phyloP scores from a whole-genome alignment of 164 flowering plant species.

The Stephania yunnanensis region DNA sequence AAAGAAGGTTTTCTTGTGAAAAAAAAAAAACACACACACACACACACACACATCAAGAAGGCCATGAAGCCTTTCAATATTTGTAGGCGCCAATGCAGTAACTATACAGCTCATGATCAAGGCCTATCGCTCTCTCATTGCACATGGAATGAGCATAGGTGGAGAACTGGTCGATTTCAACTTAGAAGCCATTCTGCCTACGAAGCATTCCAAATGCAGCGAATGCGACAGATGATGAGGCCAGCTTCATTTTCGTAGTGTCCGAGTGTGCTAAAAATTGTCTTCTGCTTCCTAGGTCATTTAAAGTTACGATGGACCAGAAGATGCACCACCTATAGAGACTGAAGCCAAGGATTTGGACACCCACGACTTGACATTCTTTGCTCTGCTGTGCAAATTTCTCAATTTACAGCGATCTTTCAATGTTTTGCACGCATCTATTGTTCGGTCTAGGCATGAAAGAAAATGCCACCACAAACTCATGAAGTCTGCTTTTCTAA shows the following conservation, averaged over 20 bases:
- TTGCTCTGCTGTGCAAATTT: slow-evolving; percentile 78
- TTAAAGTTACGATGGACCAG: neutral
- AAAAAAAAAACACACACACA: too few species aligned
- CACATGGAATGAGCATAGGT: too few species aligned
- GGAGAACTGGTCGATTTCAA: too few species aligned
- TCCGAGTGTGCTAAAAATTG: too few species aligned
- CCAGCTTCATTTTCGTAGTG: too few species aligned
- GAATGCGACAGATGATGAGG: neutral
- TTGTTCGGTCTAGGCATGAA: slow-evolving; percentile 37
- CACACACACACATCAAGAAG: too few species aligned
- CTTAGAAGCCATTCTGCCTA: neutral
- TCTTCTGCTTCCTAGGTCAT: too few species aligned
- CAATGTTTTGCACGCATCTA: slow-evolving; percentile 38
- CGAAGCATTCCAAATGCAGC: neutral
- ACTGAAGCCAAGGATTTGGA: slow-evolving; percentile 87
- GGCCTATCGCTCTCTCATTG: too few species aligned
- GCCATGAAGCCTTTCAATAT: too few species aligned
- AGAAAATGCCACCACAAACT: slow-evolving; percentile 53
- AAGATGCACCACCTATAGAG: slow-evolving; percentile 43
- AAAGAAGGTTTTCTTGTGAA: too few species aligned
- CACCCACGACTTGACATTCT: slow-evolving; percentile 83
- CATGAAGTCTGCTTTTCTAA: slow-evolving; percentile 32
- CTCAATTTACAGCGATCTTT: slow-evolving; percentile 65
- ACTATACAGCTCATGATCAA: too few species aligned
- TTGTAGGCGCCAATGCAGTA: too few species aligned